Base-by-base conservation (phyloP, 495 filamentous ascomycete genomes). In the Pyrenopolyporus hunteri region DNA sequence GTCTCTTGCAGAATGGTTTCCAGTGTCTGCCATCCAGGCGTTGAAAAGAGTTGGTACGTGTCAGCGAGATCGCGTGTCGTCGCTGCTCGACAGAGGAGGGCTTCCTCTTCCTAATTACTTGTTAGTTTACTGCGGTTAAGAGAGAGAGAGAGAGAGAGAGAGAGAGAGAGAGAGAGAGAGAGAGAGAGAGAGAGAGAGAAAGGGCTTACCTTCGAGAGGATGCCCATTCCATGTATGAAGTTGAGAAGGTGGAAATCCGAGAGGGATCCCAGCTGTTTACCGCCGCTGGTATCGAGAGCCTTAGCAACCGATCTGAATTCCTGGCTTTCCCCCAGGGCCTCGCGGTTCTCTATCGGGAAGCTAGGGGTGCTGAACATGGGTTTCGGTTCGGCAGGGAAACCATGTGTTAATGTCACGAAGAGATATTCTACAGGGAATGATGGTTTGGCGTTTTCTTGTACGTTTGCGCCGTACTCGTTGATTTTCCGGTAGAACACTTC, bases 381-480 rank as follows among this genome's bases (percentile, higher is more conserved):
- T 25, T 83, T 85, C 4, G 90, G 80, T 23, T 87, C 78, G 35
- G 85, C 92, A 0, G 95, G 95, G 77, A 98, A 97, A 33, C 95
- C 94, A 70, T 99, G 93, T 6, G 94, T 99, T 35, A 99, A 83
- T 5, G 94, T 97, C 48, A 97, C 90, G 25, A 97, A 85, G 25
- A 99, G 82, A 72, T 97, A 99, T 67, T 98, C 95, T 25, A 96
- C 93, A 0, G 94, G 94, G 71, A 99, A 99, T 40, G 87, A 84
- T 2, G 95, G 94, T 68, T 97, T 97, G 22, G 95, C 94, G 68
- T 97, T 98, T 68, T 98, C 90, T 71, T 96, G 95, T 1, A 98
- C 94, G 67, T 89, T 96, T 49, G 87, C 89, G 5, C 95, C 95
- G 67, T 99, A 96, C 70, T 98, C 93, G 72, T 99, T 98, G 68